A percentile compares a stretch with the other conserved stretches of the same genome.
Conservation (phyloP, 352 stramenopile species). For the Phytophthora constricta region DNA sequence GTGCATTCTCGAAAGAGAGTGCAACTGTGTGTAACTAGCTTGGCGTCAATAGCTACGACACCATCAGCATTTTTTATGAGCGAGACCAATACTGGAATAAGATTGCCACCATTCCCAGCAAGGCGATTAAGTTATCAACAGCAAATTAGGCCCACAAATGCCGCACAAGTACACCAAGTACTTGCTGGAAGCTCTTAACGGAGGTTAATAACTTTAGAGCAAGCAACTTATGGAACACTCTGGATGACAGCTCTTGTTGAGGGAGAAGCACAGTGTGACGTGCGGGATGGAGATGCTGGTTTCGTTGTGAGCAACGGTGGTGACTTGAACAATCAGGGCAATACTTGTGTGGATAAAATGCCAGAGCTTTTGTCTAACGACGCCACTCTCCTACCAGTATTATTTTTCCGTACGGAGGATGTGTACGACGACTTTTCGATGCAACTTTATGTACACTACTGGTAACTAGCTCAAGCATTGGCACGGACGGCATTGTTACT, state of each 20-base stretch:
- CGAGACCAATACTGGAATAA: conserved; percentile 63
- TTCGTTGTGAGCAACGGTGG: conserved; percentile 45
- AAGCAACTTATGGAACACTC: conserved; percentile 44
- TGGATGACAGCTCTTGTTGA: conserved; percentile 37
- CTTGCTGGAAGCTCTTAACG: conserved; percentile 38
- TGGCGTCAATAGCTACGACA: conserved; percentile 17
- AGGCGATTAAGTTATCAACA: conserved; percentile 56
- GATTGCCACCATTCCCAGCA: conserved; percentile 38
- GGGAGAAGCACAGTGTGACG: conserved; percentile 24
- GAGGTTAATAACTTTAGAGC: conserved; percentile 54
- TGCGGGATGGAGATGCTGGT: conserved; percentile 56
- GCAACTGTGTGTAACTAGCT: conserved; percentile 37
- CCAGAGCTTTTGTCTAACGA: conserved; percentile 36
- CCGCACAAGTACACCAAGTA: conserved; percentile 57
- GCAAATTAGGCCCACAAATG: conserved; percentile 58
- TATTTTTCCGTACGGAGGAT: conserved; percentile 47
- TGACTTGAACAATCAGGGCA: conserved; percentile 48
- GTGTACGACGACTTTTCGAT: conserved; percentile 49
- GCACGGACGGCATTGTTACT: background rate
- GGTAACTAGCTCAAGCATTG: background rate
- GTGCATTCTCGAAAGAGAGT: conserved; percentile 55
- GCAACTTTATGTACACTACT: conserved; percentile 16
- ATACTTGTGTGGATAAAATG: conserved; percentile 50
- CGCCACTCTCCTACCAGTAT: conserved; percentile 23
- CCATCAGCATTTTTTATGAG: conserved; percentile 39